Evolutionary conservation across 345 rosid species (phyloP).

Genomic region (Aethionema arabicum): DNA sequence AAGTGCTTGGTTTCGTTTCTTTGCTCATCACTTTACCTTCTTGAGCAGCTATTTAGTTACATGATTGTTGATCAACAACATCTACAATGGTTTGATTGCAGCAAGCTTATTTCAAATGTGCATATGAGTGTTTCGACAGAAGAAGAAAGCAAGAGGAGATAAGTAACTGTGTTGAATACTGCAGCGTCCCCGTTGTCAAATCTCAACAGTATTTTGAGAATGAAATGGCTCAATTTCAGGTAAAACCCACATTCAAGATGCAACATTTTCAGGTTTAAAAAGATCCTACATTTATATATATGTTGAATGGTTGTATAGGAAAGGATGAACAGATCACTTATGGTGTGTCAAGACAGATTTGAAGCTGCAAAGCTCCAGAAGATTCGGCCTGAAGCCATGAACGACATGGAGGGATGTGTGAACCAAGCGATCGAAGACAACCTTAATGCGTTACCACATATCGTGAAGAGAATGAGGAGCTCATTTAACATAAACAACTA

Average conservation of each 20-base stretch:
- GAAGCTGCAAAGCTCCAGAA: slow-evolving; percentile 72
- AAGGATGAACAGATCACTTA: slow-evolving; percentile 71
- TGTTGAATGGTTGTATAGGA: slow-evolving; percentile 47
- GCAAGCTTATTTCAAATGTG: slow-evolving; percentile 97
- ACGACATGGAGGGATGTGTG: slow-evolving; percentile 71
- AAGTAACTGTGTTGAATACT: slow-evolving; percentile 68
- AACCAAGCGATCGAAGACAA: slow-evolving; percentile 67
- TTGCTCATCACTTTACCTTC: neutral
- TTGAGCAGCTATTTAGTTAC: neutral
- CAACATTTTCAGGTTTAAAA: neutral
- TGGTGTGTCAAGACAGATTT: slow-evolving; percentile 91
- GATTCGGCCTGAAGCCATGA: slow-evolving; percentile 48
- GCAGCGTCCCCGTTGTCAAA: slow-evolving; percentile 69
- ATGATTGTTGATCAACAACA: slow-evolving; percentile 1
- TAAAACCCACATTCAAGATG: slow-evolving; percentile 27
- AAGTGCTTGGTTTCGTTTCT: neutral
- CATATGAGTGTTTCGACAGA: slow-evolving; percentile 86
- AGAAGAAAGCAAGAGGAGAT: slow-evolving; percentile 74
- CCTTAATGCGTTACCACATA: slow-evolving; percentile 63
- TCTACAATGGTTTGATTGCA: slow-evolving; percentile 37
- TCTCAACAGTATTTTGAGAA: slow-evolving; percentile 82
- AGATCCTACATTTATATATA: slow-evolving; percentile 5
- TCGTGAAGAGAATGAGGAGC: slow-evolving; percentile 63
- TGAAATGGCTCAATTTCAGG: slow-evolving; percentile 91
- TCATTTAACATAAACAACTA: slow-evolving; percentile 44